Conservation (phyloP, 441 rosid species). For the Erodium trifolium region DNA sequence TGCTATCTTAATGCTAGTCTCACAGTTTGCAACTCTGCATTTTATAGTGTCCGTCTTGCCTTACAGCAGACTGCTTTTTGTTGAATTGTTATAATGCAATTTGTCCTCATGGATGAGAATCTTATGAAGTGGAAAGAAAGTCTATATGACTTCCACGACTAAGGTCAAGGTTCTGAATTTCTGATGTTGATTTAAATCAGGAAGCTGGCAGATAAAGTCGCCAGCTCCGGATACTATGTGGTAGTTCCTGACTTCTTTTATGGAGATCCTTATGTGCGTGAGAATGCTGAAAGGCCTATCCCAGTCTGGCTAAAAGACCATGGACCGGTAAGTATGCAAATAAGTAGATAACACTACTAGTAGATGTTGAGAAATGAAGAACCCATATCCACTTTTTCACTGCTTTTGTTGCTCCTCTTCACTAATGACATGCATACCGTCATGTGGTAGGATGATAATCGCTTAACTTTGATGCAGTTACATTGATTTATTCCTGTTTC, state of each 20-base stretch:
- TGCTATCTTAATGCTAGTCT: too few relatives aligned
- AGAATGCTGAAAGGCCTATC: conserved; percentile 15
- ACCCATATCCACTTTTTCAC: too few relatives aligned
- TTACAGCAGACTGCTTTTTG: too few relatives aligned
- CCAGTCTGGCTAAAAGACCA: conserved; percentile 23
- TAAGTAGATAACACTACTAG: neutral
- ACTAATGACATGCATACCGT: too few relatives aligned
- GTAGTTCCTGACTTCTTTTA: conserved; percentile 29
- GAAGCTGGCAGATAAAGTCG: conserved; percentile 28
- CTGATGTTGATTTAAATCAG: conserved; percentile 6
- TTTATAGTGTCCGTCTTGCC: too few relatives aligned
- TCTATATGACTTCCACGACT: neutral
- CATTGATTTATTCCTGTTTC: neutral
- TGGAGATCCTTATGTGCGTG: conserved; percentile 24
- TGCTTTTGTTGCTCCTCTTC: too few relatives aligned
- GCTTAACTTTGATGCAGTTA: neutral
- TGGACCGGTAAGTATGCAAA: conserved; percentile 16
- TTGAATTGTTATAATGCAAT: too few relatives aligned
- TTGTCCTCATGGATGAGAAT: neutral
- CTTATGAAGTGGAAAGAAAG: neutral
- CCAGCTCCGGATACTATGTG: conserved; percentile 24
- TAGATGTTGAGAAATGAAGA: neutral
- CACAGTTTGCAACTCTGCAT: too few relatives aligned
- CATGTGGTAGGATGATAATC: too few relatives aligned
- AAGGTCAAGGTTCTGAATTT: neutral